Evolutionary conservation across 2,329 filamentous ascomycete species (phyloP).

Genomic region (Ascocoryne sarcoides): DNA sequence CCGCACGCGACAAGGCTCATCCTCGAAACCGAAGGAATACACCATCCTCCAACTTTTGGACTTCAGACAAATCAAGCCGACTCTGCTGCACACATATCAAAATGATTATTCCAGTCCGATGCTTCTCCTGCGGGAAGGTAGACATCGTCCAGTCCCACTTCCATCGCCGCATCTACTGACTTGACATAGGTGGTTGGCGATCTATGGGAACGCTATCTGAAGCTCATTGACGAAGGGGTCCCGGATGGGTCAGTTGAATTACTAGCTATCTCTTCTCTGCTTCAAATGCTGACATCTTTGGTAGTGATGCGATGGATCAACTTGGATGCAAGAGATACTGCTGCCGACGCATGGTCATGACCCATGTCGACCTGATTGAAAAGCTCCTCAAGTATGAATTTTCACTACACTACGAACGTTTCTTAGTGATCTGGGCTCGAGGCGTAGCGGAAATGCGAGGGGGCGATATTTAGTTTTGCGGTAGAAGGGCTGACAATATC

Average conservation of each 20-base stretch:
- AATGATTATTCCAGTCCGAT: conserved; percentile 98
- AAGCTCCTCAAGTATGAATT: conserved; percentile 77
- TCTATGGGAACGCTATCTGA: conserved; percentile 92
- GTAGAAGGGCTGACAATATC: background rate
- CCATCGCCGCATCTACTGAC: conserved; percentile 10
- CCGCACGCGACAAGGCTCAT: background rate
- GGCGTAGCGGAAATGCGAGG: too few species aligned
- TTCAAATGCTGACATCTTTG: conserved; percentile 7
- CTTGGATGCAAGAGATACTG: conserved; percentile 93
- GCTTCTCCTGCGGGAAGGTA: conserved; percentile 99
- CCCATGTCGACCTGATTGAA: conserved; percentile 96
- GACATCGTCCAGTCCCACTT: conserved; percentile 13
- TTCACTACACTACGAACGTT: background rate
- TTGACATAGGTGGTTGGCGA: conserved; percentile 75
- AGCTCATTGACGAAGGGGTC: conserved; percentile 71
- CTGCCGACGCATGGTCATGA: conserved; percentile 99
- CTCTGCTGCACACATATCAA: conserved; percentile 34
- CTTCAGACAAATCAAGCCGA: too few species aligned
- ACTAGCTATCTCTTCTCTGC: too few species aligned
- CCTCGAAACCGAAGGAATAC: background rate
- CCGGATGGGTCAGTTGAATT: conserved; percentile 62
- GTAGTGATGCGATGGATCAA: conserved; percentile 90
- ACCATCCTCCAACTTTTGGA: too few species aligned
- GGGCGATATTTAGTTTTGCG: background rate
- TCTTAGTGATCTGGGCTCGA: background rate